Base-by-base conservation (phyloP, 208 protist genomes). In the Crithidia acanthocephali region DNA sequence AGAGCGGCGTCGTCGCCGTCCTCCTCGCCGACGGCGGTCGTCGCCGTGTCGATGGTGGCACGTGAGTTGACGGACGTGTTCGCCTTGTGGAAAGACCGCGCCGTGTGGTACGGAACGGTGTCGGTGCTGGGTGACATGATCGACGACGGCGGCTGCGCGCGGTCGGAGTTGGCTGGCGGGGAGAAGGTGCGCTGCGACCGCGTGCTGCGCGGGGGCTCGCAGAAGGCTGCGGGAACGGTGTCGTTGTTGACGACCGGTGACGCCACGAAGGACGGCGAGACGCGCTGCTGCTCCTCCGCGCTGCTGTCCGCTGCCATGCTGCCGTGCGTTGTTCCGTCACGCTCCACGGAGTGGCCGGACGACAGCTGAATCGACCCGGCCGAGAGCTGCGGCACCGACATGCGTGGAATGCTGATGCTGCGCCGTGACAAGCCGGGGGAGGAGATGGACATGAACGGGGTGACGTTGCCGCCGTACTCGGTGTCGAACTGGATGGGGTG, bases 381-480 rank as follows among this genome's bases (percentile, higher is more conserved):
- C 16, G 50, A 67, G 10, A 68, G 58, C 58, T 62, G 72, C n/a
- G 72, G 57, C 22, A 68, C 37, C 52, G 72, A 78, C 22, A 47
- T 40, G 22, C 27, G 56, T 7, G 57, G 28, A 30, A 28, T 22
- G 2, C 53, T 53, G 0, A 62, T 55, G 64, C 72, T 78, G 18
- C 44, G 65, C 44, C 28, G 47, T 13, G 59, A 72, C 15, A 62
- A 6, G n/a, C 57, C 51, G n/a, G 33, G 55, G 8, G 69, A 74
- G 30, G 78, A 76, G 51, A 83, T 67, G 15, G 78, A 83, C 73
- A 83, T 79, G 25, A 79, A 76, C 2, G 78, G 71, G 11, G 73
- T 61, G 30, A 33, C 30, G 22, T 48, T 40, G 10, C 23, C 45
- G 8, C 23, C 45, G 23, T 42, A 76, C 27, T 72, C 68, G 32